Evolutionary conservation across 345 rosid genomes (phyloP).

Genomic region (Microthlaspi erraticum): DNA sequence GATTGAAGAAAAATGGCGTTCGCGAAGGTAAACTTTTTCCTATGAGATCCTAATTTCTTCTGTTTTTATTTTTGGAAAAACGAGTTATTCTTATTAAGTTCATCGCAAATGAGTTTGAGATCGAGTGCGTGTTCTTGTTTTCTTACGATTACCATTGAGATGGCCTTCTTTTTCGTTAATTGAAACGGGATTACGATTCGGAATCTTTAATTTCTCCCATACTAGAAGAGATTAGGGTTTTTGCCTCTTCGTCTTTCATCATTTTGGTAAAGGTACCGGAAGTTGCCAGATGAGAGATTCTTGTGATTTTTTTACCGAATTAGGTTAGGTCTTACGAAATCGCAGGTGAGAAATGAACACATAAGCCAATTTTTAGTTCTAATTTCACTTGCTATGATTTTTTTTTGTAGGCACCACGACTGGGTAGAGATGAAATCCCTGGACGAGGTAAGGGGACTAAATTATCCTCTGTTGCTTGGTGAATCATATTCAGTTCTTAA

Average conservation of each 20-base stretch:
- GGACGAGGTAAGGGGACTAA: slow-evolving; percentile 33
- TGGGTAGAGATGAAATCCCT: slow-evolving; percentile 25
- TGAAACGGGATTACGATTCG: neutral
- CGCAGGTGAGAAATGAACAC: neutral
- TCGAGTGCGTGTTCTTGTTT: neutral
- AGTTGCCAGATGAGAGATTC: slow-evolving; percentile 13
- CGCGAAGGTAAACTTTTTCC: slow-evolving; percentile 27
- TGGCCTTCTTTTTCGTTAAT: neutral
- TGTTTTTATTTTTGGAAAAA: neutral
- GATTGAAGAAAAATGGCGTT: slow-evolving; percentile 37
- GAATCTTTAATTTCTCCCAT: neutral
- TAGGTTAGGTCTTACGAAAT: neutral
- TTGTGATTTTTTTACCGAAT: neutral
- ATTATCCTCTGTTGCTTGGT: neutral
- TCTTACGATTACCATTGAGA: neutral
- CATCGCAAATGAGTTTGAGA: slow-evolving; percentile 8
- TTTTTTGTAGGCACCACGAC: slow-evolving; percentile 39
- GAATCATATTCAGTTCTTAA: slow-evolving; percentile 3
- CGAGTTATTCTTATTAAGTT: slow-evolving; percentile 13
- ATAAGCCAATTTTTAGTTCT: neutral
- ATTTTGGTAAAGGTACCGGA: neutral
- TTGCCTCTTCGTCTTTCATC: neutral
- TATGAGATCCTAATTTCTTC: neutral
- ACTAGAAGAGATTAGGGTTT: slow-evolving; percentile 7
- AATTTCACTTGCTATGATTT: neutral